A percentile compares a stretch with the other conserved stretches of the same genome.
Conservation (phyloP, 2,329 filamentous ascomycete genomes). For the Ilyonectria destructans region DNA sequence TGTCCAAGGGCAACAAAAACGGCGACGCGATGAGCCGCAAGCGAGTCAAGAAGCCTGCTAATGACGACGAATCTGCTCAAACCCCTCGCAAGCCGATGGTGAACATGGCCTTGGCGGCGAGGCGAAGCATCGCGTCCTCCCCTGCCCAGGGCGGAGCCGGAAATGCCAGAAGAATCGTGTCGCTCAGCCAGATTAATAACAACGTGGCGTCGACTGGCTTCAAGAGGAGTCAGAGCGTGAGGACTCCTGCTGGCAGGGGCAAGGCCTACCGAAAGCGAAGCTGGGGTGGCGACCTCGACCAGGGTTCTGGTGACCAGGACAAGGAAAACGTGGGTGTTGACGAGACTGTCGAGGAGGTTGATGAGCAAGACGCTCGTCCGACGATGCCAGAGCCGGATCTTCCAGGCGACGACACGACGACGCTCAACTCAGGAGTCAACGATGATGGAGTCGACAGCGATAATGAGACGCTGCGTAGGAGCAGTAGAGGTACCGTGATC, state of each 20-base stretch:
- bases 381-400: conserved; percentile 39
- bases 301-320: conserved; percentile 68
- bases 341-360: conserved; percentile 75
- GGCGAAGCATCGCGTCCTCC: conserved; percentile 61
- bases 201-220: conserved; percentile 78
- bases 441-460: conserved; percentile 63
- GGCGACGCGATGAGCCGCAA: conserved; percentile 74
- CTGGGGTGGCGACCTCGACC: conserved; percentile 72
- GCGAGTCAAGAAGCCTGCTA: conserved; percentile 63
- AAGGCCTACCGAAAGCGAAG: conserved; percentile 76
- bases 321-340: conserved; percentile 77
- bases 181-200: conserved; percentile 89
- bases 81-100: conserved; percentile 58
- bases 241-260: conserved; percentile 65
- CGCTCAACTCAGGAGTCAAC: conserved; percentile 38
- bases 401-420: conserved; percentile 48
- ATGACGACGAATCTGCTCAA: conserved; percentile 46
- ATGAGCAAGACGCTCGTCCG: conserved; percentile 51
- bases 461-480: conserved; percentile 65
- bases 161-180: conserved; percentile 86
- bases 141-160: conserved; percentile 68
- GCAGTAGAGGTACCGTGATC: conserved; percentile 65
- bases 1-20: conserved; percentile 74
- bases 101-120: conserved; percentile 69
- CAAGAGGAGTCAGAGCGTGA: conserved; percentile 85